phyloP scores from a whole-genome alignment of 345 rosid genomes.

The Syzygium grande region DNA sequence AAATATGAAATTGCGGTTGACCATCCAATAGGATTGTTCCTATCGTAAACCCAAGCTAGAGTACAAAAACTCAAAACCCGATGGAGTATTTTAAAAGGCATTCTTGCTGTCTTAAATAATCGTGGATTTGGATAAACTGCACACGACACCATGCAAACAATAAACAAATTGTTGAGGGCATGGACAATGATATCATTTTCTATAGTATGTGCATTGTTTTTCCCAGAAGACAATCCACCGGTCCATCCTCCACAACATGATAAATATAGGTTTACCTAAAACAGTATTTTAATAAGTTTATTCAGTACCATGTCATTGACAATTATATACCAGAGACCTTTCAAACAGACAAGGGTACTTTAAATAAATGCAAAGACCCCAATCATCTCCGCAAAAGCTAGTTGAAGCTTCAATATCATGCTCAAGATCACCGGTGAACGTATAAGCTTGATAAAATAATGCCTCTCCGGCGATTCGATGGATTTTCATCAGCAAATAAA shows the following conservation, averaged over 20 bases:
- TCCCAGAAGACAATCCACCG: slow-evolving; percentile 31
- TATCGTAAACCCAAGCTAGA: background rate
- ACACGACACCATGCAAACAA: slow-evolving; percentile 5
- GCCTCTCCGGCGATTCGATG: background rate
- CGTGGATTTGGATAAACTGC: background rate
- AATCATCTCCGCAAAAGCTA: slow-evolving; percentile 1
- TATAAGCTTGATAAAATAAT: background rate
- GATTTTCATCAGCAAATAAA: background rate
- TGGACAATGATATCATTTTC: slow-evolving; percentile 10
- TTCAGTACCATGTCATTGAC: slow-evolving; percentile 7
- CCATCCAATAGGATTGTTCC: background rate
- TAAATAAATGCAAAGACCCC: slow-evolving; percentile 21
- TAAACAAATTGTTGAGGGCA: background rate
- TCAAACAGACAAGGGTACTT: slow-evolving; percentile 34
- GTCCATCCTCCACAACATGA: slow-evolving; percentile 7
- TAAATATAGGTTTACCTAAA: background rate
- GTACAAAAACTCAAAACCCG: background rate
- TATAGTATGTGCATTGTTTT: slow-evolving; percentile 12
- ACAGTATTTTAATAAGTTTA: slow-evolving; percentile 8
- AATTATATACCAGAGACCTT: slow-evolving; percentile 1
- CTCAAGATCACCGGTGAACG: background rate
- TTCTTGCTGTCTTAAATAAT: background rate
- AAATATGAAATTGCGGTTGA: background rate
- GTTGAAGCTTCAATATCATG: background rate
- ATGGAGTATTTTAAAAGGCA: background rate